Evolutionary conservation across 1,284 basidiomycete species (phyloP).

Genomic region (Malassezia furfur): DNA sequence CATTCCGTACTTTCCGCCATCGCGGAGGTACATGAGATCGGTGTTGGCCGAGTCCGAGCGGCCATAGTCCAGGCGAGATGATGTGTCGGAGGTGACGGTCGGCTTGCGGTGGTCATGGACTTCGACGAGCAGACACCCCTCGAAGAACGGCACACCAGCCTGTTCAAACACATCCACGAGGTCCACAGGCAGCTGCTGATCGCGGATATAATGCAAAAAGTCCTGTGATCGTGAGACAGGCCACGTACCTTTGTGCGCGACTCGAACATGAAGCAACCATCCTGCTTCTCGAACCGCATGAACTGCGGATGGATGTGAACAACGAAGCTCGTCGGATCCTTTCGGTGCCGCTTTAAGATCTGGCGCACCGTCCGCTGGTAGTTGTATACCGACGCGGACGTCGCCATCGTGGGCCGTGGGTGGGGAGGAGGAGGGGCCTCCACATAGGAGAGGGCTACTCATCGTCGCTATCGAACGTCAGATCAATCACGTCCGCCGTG

Average conservation of each 20-base stretch:
- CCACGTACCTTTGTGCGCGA: conserved; percentile 28
- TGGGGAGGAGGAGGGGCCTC: neutral
- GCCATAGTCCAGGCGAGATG: neutral
- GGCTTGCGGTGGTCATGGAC: conserved; percentile 39
- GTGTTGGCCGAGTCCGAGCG: neutral
- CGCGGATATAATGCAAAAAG: conserved; percentile 35
- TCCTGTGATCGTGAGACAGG: conserved; percentile 5
- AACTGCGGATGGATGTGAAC: conserved; percentile 38
- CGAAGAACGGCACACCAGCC: conserved; percentile 37
- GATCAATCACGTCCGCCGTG: conserved; percentile 18
- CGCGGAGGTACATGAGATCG: conserved; percentile 26
- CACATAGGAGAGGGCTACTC: neutral
- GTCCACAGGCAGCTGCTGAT: conserved; percentile 38
- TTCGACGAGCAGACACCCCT: conserved; percentile 42
- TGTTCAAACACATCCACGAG: conserved; percentile 38
- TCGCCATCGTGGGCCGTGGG: conserved; percentile 28
- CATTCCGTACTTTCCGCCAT: conserved; percentile 29
- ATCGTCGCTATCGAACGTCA: conserved; percentile 18
- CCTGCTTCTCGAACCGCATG: conserved; percentile 43
- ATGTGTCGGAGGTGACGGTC: conserved; percentile 3
- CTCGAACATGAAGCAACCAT: conserved; percentile 41
- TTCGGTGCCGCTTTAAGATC: conserved; percentile 39
- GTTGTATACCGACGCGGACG: conserved; percentile 44
- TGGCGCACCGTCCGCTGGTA: conserved; percentile 40
- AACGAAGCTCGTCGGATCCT: conserved; percentile 37